Conservation (phyloP, 225 moss, liverwort and hornwort genomes). For the Marchantia polymorpha region DNA sequence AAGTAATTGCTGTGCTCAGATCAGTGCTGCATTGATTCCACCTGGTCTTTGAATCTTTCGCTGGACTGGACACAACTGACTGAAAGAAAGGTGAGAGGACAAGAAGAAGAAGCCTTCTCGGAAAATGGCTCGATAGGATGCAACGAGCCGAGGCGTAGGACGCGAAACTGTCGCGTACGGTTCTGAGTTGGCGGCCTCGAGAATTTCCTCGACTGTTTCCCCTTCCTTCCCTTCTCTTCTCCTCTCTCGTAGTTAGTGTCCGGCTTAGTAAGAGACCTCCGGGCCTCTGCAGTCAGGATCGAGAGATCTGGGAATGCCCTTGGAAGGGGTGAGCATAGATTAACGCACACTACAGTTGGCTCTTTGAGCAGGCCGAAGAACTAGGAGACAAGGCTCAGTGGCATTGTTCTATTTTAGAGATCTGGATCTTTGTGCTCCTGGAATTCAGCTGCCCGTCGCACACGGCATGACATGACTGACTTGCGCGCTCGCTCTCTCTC, state of each 20-base stretch:
- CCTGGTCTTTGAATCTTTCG: not conserved
- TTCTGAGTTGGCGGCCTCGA: conserved; percentile 18
- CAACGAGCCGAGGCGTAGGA: conserved; percentile 5
- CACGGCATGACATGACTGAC: conserved; percentile 15
- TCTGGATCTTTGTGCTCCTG: conserved; percentile 1
- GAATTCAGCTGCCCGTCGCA: conserved; percentile 1
- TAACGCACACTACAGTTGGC: not conserved
- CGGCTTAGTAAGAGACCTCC: not conserved
- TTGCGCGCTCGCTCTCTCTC: not conserved
- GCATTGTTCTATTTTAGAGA: not conserved
- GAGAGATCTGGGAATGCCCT: not conserved
- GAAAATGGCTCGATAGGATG: too few relatives aligned
- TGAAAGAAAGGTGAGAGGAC: not conserved
- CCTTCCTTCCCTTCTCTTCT: not conserved
- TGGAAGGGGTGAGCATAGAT: conserved; percentile 1
- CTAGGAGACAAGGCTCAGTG: not conserved
- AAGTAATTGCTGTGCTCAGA: too few relatives aligned
- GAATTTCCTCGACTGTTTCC: not conserved
- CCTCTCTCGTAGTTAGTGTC: not conserved
- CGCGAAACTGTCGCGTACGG: conserved; percentile 13
- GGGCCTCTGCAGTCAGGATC: too few relatives aligned
- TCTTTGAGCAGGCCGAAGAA: not conserved
- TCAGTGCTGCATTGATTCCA: not conserved
- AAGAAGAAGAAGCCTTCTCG: not conserved
- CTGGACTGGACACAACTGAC: not conserved